Evolutionary conservation across 1,139 yeast species (phyloP), one percentile per base, ranked within the genome.

Genomic region (Kodamaea derodonti): DNA sequence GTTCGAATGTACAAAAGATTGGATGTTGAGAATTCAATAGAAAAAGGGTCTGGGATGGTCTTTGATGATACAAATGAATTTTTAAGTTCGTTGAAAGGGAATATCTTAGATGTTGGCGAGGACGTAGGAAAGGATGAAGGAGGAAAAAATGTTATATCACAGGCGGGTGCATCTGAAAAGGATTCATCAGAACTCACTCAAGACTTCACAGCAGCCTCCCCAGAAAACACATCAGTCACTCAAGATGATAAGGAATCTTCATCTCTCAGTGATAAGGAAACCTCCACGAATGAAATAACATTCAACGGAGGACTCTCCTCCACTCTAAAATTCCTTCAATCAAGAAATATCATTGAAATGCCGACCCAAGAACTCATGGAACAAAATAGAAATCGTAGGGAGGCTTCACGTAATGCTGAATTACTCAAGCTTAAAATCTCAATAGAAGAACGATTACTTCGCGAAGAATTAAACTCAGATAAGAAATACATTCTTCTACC

Each of bases 41-140:
- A 50, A 10, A 46, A 45, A 26, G 45, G 36, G 3, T 30, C 36
- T 11, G 70, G 67, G 1, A 42, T 74, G 22, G 63, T 74, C 0
- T 62, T 78, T 30, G 81, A 81, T 51, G 84, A 78, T 36, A 79
- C 78, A 3, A 53, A 65, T 3, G 83, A 77, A 24, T 82, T 84
- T 51, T 61, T 84, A 39, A 65, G 60, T 14, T 57, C 64, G 1
- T 42, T 76, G 27, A 41, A 40, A 13, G 37, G 32, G n/a, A 40
- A 31, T 29, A 26, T 41, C 11, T 35, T 42, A 26, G 26, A 24
- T 12, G 26, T 6, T 24, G 5, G 7, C 7, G 14, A 24, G 7
- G 26, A 11, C 12, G 26, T 24, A 8, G 14, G 12, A 8, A 11
- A 10, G 12, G 14, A 7, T 10, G 12, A 11, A 8, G 26, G 14